These are phyloP conservation scores for Alternaria hordeiaustralica DNA, from an alignment of 2,329 filamentous ascomycete genomes.

Conservation along the genomic window DNA sequence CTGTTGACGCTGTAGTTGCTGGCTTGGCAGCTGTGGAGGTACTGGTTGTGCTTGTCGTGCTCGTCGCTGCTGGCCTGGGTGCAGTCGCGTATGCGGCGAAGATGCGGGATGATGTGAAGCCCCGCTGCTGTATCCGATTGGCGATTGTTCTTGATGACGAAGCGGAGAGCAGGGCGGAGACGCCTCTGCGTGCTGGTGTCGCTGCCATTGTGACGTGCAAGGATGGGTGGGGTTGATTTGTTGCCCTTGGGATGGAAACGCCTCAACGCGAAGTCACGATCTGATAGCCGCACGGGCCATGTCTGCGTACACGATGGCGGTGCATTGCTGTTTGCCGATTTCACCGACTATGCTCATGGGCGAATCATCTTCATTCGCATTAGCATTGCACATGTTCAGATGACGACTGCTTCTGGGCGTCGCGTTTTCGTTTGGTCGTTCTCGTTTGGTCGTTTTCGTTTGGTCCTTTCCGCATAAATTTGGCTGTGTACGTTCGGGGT, in stretches of 20 bases:
- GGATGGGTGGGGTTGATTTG: neutral
- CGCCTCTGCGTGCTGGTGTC: constrained; percentile 23
- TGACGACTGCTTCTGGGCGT: neutral
- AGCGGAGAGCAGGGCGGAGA: constrained; percentile 25
- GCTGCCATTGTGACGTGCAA: constrained; percentile 26
- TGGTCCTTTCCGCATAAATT: no score
- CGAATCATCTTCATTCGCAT: neutral
- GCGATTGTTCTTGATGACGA: constrained; percentile 23
- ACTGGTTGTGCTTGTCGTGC: constrained; percentile 14
- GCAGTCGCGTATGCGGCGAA: constrained; percentile 34
- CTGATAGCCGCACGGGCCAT: constrained; percentile 10
- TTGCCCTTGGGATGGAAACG: neutral
- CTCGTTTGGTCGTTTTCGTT: no score
- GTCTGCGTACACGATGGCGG: neutral
- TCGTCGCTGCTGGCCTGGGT: constrained; percentile 23
- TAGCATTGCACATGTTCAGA: neutral
- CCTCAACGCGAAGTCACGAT: constrained; percentile 24
- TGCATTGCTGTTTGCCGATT: neutral
- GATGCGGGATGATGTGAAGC: constrained; percentile 29
- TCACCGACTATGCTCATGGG: neutral
- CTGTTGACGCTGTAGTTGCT: constrained; percentile 12
- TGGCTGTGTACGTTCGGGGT: neutral
- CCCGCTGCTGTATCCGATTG: constrained; percentile 24
- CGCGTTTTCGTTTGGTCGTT: neutral
- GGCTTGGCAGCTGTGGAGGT: constrained; percentile 22